Percentiles rank a stretch among this genome's conserved stretches.
phyloP scores from a whole-genome alignment of 148 eudicot species.

The Cornus kousa region DNA sequence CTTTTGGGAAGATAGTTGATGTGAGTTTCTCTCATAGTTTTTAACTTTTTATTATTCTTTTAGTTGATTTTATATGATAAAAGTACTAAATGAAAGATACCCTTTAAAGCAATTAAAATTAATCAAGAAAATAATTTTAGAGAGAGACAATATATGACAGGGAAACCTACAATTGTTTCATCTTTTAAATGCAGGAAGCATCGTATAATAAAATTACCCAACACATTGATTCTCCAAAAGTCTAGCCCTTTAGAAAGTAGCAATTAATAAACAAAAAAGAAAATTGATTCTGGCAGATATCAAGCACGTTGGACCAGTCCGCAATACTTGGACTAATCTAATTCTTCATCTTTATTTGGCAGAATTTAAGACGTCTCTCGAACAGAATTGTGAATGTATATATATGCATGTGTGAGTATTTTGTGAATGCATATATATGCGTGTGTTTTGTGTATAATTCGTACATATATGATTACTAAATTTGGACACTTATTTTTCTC shows the following conservation, averaged over 20 bases:
- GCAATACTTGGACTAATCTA: too few species aligned
- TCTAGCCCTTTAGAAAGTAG: too few species aligned
- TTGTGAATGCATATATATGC: too few species aligned
- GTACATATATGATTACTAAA: not conserved
- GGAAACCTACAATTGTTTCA: too few species aligned
- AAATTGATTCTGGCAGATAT: too few species aligned
- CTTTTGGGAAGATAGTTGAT: constrained; percentile 49
- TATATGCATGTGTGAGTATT: too few species aligned
- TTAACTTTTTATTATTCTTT: not conserved
- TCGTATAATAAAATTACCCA: not conserved
- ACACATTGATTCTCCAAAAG: too few species aligned
- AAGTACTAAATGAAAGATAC: not conserved
- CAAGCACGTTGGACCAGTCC: too few species aligned
- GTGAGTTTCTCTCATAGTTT: constrained; percentile 33
- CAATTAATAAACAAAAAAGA: too few species aligned
- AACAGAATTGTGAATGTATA: too few species aligned
- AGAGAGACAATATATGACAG: not conserved
- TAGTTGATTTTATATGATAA: not conserved
- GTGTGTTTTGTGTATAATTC: not conserved
- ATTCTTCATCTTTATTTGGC: too few species aligned
- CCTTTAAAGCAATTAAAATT: not conserved
- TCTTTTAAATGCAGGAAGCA: not conserved
- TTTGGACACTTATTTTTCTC: not conserved
- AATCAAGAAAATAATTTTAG: not conserved
- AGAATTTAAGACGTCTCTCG: too few species aligned